Percentiles rank a stretch among this genome's conserved stretches.
phyloP scores from a whole-genome alignment of 2,329 filamentous ascomycete species.

The Dryadomyces quercivorus region DNA sequence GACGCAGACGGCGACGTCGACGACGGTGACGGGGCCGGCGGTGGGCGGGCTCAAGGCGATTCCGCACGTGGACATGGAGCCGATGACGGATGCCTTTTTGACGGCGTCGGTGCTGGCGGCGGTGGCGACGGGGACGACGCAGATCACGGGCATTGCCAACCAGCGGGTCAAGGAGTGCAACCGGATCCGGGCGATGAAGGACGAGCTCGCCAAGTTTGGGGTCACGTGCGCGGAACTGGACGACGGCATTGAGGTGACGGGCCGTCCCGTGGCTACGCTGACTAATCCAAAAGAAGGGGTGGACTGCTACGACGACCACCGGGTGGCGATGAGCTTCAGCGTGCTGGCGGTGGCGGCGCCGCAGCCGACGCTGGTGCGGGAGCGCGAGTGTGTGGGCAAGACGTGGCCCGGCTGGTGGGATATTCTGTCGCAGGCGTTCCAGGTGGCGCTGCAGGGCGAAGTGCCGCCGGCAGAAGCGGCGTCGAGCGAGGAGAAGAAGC shows the following conservation, averaged over 20 bases:
- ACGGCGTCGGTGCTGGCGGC: slow-evolving; percentile 89
- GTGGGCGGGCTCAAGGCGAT: slow-evolving; percentile 62
- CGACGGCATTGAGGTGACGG: slow-evolving; percentile 74
- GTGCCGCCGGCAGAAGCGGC: slow-evolving; percentile 30
- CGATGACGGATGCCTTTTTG: slow-evolving; percentile 97
- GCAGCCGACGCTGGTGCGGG: slow-evolving; percentile 62
- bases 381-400: slow-evolving; percentile 89
- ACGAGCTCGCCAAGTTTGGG: slow-evolving; percentile 87
- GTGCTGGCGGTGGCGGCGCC: slow-evolving; percentile 67
- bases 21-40: slow-evolving; percentile 83
- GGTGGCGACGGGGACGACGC: slow-evolving; percentile 70
- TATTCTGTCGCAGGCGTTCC: slow-evolving; percentile 65
- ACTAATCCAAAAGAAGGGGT: slow-evolving; percentile 52
- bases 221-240: slow-evolving; percentile 78
- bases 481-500: background rate
- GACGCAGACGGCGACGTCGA: slow-evolving; percentile 71
- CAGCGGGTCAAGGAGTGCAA: slow-evolving; percentile 98
- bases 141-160: slow-evolving; percentile 90
- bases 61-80: slow-evolving; percentile 87
- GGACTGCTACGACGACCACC: slow-evolving; percentile 93
- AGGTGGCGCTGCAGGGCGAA: slow-evolving; percentile 62
- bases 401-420: slow-evolving; percentile 99
- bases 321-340: slow-evolving; percentile 97
- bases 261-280: slow-evolving; percentile 31
- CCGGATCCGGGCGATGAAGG: slow-evolving; percentile 88